Evolutionary conservation across 176 grass and related monocot genomes (phyloP).

Genomic region (Aegilops tauschii): DNA sequence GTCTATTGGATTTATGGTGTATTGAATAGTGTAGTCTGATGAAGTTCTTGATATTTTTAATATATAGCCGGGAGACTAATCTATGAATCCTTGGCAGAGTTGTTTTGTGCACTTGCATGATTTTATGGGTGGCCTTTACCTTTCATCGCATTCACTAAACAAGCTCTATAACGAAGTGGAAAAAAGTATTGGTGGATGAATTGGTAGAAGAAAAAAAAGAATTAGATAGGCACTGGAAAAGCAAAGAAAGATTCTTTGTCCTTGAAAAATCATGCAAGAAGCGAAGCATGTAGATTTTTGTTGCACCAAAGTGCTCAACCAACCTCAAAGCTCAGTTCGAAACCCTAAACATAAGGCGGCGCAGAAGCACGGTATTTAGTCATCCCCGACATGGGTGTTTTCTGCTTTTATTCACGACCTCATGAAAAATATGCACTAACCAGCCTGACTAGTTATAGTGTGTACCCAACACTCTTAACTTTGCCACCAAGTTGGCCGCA

Average conservation of each 20-base stretch:
- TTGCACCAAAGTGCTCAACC: background rate
- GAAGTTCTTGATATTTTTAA: background rate
- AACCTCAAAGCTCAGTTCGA: background rate
- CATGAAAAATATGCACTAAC: background rate
- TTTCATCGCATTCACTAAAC: background rate
- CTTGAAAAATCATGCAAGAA: background rate
- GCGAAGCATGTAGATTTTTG: background rate
- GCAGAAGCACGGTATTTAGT: background rate
- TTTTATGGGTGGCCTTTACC: background rate
- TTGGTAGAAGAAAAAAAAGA: background rate
- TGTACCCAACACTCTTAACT: background rate
- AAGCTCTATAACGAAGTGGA: background rate
- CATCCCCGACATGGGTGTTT: background rate
- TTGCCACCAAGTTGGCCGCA: background rate
- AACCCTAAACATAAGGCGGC: background rate
- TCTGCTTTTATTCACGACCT: background rate
- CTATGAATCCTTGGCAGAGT: background rate
- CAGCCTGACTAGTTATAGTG: background rate
- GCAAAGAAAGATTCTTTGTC: background rate
- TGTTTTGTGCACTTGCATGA: background rate
- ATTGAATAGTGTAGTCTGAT: background rate
- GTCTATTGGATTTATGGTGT: background rate
- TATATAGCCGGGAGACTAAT: background rate
- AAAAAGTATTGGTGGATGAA: background rate
- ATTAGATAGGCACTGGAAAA: background rate